Percentiles rank a stretch among this genome's conserved stretches.
Conservation (phyloP, 2,329 filamentous ascomycete species). For the Colletotrichum ledebouriae region DNA sequence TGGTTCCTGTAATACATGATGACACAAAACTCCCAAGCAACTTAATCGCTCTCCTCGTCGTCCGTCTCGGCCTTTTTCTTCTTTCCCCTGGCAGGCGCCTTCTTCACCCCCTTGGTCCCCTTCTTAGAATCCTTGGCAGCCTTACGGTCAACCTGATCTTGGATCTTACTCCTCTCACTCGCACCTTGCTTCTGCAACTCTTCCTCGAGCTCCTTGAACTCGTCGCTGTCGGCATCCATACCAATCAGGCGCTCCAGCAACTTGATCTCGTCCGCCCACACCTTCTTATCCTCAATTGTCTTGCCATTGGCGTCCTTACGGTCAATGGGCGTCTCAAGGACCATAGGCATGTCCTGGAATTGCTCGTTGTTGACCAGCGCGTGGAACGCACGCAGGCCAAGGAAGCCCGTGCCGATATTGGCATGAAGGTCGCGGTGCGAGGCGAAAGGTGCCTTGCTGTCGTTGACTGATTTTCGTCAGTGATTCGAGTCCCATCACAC, state of each 20-base stretch:
- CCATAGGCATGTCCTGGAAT: constrained; percentile 86
- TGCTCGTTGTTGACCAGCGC: constrained; percentile 86
- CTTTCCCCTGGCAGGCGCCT: constrained; percentile 51
- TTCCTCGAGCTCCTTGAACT: constrained; percentile 76
- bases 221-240: constrained; percentile 81
- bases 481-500: not conserved
- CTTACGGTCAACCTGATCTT: constrained; percentile 85
- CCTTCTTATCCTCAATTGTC: constrained; percentile 79
- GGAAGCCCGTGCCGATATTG: constrained; percentile 95
- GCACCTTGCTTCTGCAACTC: constrained; percentile 77
- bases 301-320: constrained; percentile 74
- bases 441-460: constrained; percentile 89
- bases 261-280: constrained; percentile 97
- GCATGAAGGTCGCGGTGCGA: constrained; percentile 92
- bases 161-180: constrained; percentile 79
- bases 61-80: constrained; percentile 51
- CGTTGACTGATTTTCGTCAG: constrained; percentile 75
- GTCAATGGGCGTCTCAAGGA: constrained; percentile 96
- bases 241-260: constrained; percentile 89
- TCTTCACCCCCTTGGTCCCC: constrained; percentile 51
- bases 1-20: constrained; percentile 16
- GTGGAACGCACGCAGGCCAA: constrained; percentile 92
- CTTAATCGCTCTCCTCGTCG: constrained; percentile 52
- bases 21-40: constrained; percentile 27
- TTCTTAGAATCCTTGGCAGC: constrained; percentile 69